Base-by-base conservation (phyloP, 139 green algal species). In the Coccomyxa sp. region DNA sequence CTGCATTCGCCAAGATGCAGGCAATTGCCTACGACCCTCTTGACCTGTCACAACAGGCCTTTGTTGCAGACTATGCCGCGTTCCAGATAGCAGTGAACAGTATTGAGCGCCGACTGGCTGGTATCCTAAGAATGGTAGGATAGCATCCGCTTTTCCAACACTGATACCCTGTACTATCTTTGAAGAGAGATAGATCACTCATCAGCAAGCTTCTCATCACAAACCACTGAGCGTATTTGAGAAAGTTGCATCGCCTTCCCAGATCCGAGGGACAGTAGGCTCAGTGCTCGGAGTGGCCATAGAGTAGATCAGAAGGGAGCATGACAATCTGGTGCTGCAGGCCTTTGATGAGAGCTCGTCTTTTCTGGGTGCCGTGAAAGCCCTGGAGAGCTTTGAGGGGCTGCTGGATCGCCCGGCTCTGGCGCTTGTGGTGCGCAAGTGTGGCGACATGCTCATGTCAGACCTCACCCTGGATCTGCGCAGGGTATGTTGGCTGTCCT, bases 351-450 rank as follows among this genome's bases (percentile, higher is more conserved):
- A 95, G 81, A 94, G 90, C 85, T 90, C 89, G 40, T 97, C 91
- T 4, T 88, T 97, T 33, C 81, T 77, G 29, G 84, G 84, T 37
- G 93, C 91, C 29, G 97, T 98, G 91, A 97, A 97, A 89, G 90
- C 97, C 73, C 85, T 97, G 34, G 94, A 97, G 39, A 87, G 84
- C 74, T 97, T 97, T 81, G 93, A 97, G 83, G 90, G 90, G 27
- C 85, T 97, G 58, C 86, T 97, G 41, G 92, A 98, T 36, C 89
- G 95, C 35, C 89, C 94, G 39, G 89, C 91, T 31, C 95, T 97
- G 71, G 86, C 86, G 2, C 58, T 81, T 12, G 88, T 93, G 40
- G 77, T 98, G 35, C 89, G 94, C 74, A 88, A 90, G 82, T 96
- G 96, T 89, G 82, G 94, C 73, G 69, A 86, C 6, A 77, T 88